Evolutionary conservation across 305 asterid genomes (phyloP).

Genomic region (Rubia tinctorum): DNA sequence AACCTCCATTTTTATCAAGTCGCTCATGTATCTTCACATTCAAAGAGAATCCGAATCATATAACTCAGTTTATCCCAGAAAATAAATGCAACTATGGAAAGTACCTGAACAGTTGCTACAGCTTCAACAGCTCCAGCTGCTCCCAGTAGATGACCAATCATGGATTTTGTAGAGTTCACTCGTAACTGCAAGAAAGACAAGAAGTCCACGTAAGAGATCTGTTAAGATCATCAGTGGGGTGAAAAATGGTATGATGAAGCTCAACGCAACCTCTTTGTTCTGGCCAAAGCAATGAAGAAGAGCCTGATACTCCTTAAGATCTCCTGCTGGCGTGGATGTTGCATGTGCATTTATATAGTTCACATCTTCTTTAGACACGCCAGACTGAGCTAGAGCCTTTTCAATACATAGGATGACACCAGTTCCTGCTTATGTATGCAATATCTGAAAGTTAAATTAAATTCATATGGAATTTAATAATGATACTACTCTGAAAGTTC

Average conservation of each 20-base stretch:
- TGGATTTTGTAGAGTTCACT: conserved; percentile 89
- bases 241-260: conserved; percentile 14
- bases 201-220: conserved; percentile 16
- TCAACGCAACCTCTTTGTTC: conserved; percentile 63
- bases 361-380: conserved; percentile 74
- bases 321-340: conserved; percentile 90
- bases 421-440: conserved; percentile 41
- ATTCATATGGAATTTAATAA: conserved; percentile 44
- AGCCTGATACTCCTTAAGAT: conserved; percentile 84
- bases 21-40: background rate
- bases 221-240: background rate
- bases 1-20: background rate
- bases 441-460: conserved; percentile 2
- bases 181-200: conserved; percentile 49
- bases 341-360: conserved; percentile 95
- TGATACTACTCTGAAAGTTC: conserved; percentile 30
- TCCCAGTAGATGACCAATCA: conserved; percentile 89
- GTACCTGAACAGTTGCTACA: conserved; percentile 85
- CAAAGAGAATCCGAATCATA: background rate
- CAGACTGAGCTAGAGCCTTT: conserved; percentile 89
- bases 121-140: conserved; percentile 99
- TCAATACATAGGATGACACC: conserved; percentile 81
- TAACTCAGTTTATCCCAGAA: background rate
- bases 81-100: background rate
- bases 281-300: conserved; percentile 78